These are phyloP conservation scores for Phanerodontia chrysosporium DNA, from an alignment of 768 basidiomycete genomes.

Conservation along the genomic window DNA sequence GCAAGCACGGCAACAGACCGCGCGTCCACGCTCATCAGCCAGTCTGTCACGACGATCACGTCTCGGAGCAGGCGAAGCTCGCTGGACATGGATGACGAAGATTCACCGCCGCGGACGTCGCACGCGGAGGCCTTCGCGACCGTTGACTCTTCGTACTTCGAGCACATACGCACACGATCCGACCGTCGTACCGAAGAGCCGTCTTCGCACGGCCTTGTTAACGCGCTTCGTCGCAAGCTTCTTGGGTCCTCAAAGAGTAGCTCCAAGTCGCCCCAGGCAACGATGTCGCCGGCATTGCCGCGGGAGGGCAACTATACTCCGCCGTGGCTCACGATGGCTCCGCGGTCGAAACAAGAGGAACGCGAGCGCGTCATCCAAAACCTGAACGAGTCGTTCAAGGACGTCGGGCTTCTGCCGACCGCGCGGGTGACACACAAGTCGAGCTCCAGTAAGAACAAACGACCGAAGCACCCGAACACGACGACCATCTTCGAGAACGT, in stretches of 20 bases:
- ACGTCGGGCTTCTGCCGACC: conserved; percentile 74
- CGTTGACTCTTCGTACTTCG: conserved; percentile 27
- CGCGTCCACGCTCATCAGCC: conserved; percentile 6
- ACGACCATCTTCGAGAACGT: conserved; percentile 35
- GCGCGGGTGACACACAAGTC: conserved; percentile 18
- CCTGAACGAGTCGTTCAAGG: conserved; percentile 67
- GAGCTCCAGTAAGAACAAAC: conserved; percentile 19
- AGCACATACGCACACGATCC: conserved; percentile 18
- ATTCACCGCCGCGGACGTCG: conserved; percentile 25
- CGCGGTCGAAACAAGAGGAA: conserved; percentile 63
- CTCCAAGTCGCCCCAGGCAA: conserved; percentile 12
- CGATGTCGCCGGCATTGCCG: conserved; percentile 15
- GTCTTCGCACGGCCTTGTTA: conserved; percentile 14
- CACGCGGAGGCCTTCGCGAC: conserved; percentile 35
- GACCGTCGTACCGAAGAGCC: conserved; percentile 19
- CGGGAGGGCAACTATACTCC: conserved; percentile 33
- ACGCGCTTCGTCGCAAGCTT: conserved; percentile 18
- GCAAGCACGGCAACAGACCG: not conserved
- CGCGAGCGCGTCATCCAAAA: conserved; percentile 65
- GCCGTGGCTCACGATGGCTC: conserved; percentile 64
- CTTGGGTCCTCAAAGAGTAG: conserved; percentile 15
- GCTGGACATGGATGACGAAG: conserved; percentile 23
- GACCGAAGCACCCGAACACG: conserved; percentile 13
- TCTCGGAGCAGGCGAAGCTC: not conserved
- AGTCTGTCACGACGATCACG: not conserved